Base-by-base conservation (phyloP, 73 alveolate genomes). In the Tetrahymena thermophila region DNA sequence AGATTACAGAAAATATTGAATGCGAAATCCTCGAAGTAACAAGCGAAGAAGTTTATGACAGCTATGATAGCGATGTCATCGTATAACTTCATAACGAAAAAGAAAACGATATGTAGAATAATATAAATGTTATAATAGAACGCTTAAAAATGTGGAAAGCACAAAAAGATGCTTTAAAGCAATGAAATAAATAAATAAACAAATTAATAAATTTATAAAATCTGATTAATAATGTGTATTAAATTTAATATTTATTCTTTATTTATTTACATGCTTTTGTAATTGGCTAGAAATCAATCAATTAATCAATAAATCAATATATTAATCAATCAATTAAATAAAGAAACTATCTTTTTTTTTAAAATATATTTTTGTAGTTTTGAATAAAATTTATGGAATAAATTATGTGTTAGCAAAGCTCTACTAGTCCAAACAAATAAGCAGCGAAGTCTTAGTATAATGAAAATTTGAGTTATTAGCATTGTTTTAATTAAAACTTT, bases 1-100 rank as follows among this genome's bases (percentile, higher is more conserved):
- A 99, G 98, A 98, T 99, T 40, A 97, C 99, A 35, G 99, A 99
- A 96, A 99, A 99, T 94, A 98, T 99, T 23, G 99, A 99, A 89
- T 98, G 99, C 94, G 99, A 99, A 97, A 99, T 99, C 34, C 93
- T 99, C 97, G 99, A 99, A 94, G 99, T 99, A 3, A 97, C 98
- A 25, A 96, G 97, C 85, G 99, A 99, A 38, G 99, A 99, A 95
- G 99, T 98, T 28, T 97, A 96, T 37, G 98, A 97, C 56, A 96
- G 98, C 84, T 99, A 97, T 94, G 97, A 97, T 43, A 89, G 93
- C 57, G 99, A 98, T 50, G 95, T 96, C 9, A 97, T 99, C 21
- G 58, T 99, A 93, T 99, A 99, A 96, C 85, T 98, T 94, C 93
- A 97, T 57, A 98, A 98, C 94, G 99, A 98, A 58, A 97, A 95